A percentile compares a stretch with the other conserved stretches of the same genome.
Evolutionary conservation across 768 basidiomycete genomes (phyloP).

Genomic region (Tubosaeta sp.): DNA sequence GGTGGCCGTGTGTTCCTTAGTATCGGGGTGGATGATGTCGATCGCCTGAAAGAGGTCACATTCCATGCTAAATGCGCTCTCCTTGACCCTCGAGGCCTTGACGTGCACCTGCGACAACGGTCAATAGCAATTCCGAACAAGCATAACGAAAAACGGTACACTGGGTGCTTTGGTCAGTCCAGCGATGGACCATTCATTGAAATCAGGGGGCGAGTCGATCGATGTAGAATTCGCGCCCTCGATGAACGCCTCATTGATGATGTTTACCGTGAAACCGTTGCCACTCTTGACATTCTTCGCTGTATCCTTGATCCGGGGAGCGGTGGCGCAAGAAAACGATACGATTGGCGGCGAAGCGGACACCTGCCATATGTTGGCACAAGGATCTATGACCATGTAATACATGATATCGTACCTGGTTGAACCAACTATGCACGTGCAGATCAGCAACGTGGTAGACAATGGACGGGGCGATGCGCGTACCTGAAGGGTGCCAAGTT

Average conservation of each 20-base stretch:
- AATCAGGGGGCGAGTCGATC: constrained; percentile 34
- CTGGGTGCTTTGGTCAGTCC: constrained; percentile 38
- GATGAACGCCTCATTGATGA: constrained; percentile 50
- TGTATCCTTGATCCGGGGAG: constrained; percentile 38
- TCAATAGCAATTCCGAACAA: neutral
- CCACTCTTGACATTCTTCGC: constrained; percentile 42
- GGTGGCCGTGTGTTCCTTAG: constrained; percentile 24
- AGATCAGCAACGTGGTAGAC: neutral
- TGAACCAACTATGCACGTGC: constrained; percentile 22
- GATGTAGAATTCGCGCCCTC: constrained; percentile 37
- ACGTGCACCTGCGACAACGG: constrained; percentile 29
- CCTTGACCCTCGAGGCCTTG: constrained; percentile 39
- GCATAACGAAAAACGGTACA: neutral
- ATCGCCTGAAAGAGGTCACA: constrained; percentile 34
- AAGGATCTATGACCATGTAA: neutral
- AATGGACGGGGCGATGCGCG: neutral
- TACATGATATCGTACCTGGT: constrained; percentile 14
- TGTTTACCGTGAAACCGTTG: constrained; percentile 50
- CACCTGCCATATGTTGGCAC: constrained; percentile 13
- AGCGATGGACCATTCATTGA: constrained; percentile 40
- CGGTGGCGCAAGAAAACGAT: constrained; percentile 30
- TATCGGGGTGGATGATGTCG: constrained; percentile 34
- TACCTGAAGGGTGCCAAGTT: constrained; percentile 45
- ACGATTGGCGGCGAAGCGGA: constrained; percentile 30
- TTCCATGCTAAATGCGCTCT: constrained; percentile 48